These are phyloP conservation scores for Ilyonectria sp. DNA, from an alignment of 2,329 filamentous ascomycete genomes.

Conservation along the genomic window DNA sequence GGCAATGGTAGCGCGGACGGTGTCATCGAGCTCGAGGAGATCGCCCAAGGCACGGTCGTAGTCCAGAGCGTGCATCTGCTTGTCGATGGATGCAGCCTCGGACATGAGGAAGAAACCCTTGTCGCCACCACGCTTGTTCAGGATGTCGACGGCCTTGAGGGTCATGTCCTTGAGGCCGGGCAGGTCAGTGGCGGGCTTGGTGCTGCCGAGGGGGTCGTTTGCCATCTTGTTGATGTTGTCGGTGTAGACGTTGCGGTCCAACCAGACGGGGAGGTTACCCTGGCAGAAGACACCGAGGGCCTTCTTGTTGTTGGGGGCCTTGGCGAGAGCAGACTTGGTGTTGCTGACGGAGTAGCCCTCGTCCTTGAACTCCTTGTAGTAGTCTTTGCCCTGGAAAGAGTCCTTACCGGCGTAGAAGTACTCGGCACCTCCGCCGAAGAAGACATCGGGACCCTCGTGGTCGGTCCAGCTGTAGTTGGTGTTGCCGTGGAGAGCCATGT, in stretches of 20 bases:
- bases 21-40: constrained; percentile 88
- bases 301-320: constrained; percentile 70
- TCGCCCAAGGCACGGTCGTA: constrained; percentile 90
- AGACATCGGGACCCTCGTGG: constrained; percentile 82
- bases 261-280: constrained; percentile 85
- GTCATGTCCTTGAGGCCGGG: constrained; percentile 93
- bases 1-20: constrained; percentile 80
- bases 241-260: constrained; percentile 86
- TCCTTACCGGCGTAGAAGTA: constrained; percentile 78
- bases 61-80: constrained; percentile 90
- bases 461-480: constrained; percentile 87
- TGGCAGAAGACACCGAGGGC: constrained; percentile 85
- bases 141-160: constrained; percentile 85
- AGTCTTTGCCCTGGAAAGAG: constrained; percentile 80
- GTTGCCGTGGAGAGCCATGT: constrained; percentile 82
- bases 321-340: constrained; percentile 80
- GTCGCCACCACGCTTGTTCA: constrained; percentile 76
- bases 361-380: constrained; percentile 83
- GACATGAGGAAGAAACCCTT: constrained; percentile 91
- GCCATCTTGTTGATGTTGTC: constrained; percentile 76
- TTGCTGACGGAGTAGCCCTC: constrained; percentile 79
- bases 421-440: constrained; percentile 87
- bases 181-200: constrained; percentile 77
- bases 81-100: constrained; percentile 88
- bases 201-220: constrained; percentile 79